A percentile compares a stretch with the other conserved stretches of the same genome.
Evolutionary conservation across 768 basidiomycete species (phyloP).

Genomic region (Rhodotorula kratochvilovae): DNA sequence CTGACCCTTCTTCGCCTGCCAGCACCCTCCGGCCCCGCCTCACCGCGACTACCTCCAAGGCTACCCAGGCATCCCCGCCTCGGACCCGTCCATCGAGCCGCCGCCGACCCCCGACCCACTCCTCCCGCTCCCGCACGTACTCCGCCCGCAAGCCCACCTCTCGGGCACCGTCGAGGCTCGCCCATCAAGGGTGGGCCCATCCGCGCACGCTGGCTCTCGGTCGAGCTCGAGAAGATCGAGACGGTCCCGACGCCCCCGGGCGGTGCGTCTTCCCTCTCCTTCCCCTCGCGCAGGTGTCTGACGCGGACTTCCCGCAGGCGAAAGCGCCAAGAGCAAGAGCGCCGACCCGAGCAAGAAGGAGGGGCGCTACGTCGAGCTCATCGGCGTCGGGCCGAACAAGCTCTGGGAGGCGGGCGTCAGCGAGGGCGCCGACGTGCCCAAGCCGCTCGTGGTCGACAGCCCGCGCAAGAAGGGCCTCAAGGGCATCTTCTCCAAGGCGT

Average conservation of each 20-base stretch:
- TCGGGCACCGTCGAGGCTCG: slow-evolving; percentile 63
- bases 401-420: slow-evolving; percentile 78
- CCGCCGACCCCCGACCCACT: slow-evolving; percentile 13
- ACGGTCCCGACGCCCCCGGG: slow-evolving; percentile 55
- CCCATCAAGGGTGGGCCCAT: slow-evolving; percentile 61
- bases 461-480: slow-evolving; percentile 14
- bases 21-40: slow-evolving; percentile 16
- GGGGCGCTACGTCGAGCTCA: slow-evolving; percentile 62
- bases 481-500: background rate
- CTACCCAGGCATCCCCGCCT: slow-evolving; percentile 74
- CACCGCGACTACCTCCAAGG: slow-evolving; percentile 45
- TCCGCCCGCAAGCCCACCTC: slow-evolving; percentile 26
- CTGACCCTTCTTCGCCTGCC: background rate
- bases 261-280: background rate
- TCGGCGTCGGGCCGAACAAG: slow-evolving; percentile 74
- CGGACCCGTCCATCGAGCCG: background rate
- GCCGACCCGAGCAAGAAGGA: background rate
- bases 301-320: background rate
- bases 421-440: background rate
- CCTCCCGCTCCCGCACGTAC: slow-evolving; percentile 28
- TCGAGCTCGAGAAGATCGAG: slow-evolving; percentile 88
- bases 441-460: background rate
- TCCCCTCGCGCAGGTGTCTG: too few relatives aligned
- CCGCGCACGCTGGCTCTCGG: slow-evolving; percentile 86
- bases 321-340: background rate